Evolutionary conservation across 768 basidiomycete genomes (phyloP).

Genomic region (Lentinula sp.): DNA sequence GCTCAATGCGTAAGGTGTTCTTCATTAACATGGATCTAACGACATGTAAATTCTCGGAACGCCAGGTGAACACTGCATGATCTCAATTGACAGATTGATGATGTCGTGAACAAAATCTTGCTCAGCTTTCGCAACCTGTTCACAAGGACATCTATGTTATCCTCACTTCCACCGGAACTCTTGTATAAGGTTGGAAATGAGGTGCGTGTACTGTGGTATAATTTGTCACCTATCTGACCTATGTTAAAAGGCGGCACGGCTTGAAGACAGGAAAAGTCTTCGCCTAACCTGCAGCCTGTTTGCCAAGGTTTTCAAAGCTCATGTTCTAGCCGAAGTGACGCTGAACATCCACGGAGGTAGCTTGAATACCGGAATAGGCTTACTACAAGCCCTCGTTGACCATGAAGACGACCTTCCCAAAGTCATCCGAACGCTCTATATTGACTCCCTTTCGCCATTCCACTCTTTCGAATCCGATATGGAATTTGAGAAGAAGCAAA

Average conservation of each 20-base stretch:
- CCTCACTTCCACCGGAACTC: background rate
- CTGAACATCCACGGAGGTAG: background rate
- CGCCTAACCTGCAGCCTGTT: background rate
- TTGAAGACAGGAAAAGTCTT: conserved; percentile 4
- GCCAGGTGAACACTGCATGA: too few species aligned
- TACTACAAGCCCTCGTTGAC: background rate
- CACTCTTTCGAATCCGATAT: background rate
- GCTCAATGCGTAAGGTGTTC: too few species aligned
- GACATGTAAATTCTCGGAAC: too few species aligned
- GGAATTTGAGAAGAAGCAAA: background rate
- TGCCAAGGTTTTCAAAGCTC: background rate
- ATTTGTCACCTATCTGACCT: background rate
- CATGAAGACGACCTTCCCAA: background rate
- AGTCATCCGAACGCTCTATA: background rate
- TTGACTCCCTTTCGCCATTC: background rate
- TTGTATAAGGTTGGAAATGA: background rate
- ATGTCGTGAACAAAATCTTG: background rate
- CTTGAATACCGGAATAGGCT: background rate
- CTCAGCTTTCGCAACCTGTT: background rate
- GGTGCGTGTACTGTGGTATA: background rate
- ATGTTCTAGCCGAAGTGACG: background rate
- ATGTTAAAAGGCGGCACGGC: background rate
- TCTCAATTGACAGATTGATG: background rate
- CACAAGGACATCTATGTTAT: background rate
- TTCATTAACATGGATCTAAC: background rate